These are phyloP conservation scores for Jasminum sambac DNA, from an alignment of 257 asterid species.

Conservation along the genomic window DNA sequence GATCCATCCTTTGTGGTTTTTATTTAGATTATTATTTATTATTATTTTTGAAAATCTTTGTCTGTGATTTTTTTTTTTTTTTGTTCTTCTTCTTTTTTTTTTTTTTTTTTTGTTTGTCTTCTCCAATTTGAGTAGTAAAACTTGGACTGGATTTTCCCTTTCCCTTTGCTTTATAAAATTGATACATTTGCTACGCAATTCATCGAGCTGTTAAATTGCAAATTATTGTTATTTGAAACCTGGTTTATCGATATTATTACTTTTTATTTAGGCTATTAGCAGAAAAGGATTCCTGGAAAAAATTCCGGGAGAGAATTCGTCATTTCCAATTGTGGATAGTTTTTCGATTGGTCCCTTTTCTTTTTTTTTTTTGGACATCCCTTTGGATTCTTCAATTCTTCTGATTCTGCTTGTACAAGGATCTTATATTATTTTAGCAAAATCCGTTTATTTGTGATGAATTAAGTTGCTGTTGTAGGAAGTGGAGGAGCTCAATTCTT, in stretches of 20 bases:
- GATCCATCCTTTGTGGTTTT: background rate
- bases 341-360: background rate
- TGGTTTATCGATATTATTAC: background rate
- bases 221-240: background rate
- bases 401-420: background rate
- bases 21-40: background rate
- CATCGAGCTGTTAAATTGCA: background rate
- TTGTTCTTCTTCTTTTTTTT: background rate
- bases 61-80: background rate
- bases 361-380: too few relatives aligned
- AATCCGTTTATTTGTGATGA: background rate
- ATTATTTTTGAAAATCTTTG: background rate
- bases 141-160: background rate
- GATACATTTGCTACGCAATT: background rate
- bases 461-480: slow-evolving; percentile 25
- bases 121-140: background rate
- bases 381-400: background rate
- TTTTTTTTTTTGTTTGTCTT: background rate
- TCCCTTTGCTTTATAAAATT: background rate
- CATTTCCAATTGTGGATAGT: background rate
- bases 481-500: slow-evolving; percentile 24
- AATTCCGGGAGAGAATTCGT: background rate
- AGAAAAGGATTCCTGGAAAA: background rate
- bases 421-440: background rate
- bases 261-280: background rate